Conservation (phyloP, 345 rosid genomes). For the Acer yangbiense region DNA sequence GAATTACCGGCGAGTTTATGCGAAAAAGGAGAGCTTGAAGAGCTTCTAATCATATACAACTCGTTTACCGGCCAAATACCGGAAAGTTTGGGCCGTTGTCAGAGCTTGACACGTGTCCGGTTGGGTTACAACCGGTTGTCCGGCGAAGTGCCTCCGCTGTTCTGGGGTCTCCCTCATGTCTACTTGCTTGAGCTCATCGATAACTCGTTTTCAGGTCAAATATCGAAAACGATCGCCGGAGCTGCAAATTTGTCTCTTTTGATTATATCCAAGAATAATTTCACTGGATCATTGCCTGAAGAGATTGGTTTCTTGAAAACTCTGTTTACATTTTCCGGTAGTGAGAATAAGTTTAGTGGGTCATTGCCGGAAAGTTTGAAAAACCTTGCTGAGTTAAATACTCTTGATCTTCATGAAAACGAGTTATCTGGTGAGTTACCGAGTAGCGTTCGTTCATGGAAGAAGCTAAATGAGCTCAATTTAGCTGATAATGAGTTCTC, state of each 20-base stretch:
- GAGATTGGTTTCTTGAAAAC: constrained; percentile 68
- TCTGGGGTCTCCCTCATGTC: constrained; percentile 93
- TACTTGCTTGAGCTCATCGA: constrained; percentile 64
- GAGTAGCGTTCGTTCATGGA: constrained; percentile 56
- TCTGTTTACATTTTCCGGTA: constrained; percentile 58
- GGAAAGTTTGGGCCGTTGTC: constrained; percentile 54
- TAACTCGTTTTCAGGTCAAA: constrained; percentile 68
- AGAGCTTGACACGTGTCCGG: constrained; percentile 74
- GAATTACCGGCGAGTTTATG: constrained; percentile 65
- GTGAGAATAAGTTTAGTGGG: constrained; percentile 66
- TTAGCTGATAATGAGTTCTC: constrained; percentile 61
- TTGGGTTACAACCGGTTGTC: constrained; percentile 68
- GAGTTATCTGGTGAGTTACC: constrained; percentile 74
- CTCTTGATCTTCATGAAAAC: constrained; percentile 77
- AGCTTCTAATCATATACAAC: constrained; percentile 67
- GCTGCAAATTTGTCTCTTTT: constrained; percentile 71
- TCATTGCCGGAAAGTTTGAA: constrained; percentile 64
- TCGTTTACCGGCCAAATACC: constrained; percentile 73
- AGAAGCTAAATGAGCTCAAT: constrained; percentile 81
- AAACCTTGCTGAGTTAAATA: constrained; percentile 58
- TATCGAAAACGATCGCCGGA: constrained; percentile 56
- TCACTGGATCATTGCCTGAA: constrained; percentile 70
- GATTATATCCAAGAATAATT: constrained; percentile 61
- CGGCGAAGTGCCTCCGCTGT: constrained; percentile 67
- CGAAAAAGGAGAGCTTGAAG: constrained; percentile 68